Evolutionary conservation across 768 basidiomycete species (phyloP), one percentile per base, ranked within the genome.

Genomic region (Pulveroboletus frians): DNA sequence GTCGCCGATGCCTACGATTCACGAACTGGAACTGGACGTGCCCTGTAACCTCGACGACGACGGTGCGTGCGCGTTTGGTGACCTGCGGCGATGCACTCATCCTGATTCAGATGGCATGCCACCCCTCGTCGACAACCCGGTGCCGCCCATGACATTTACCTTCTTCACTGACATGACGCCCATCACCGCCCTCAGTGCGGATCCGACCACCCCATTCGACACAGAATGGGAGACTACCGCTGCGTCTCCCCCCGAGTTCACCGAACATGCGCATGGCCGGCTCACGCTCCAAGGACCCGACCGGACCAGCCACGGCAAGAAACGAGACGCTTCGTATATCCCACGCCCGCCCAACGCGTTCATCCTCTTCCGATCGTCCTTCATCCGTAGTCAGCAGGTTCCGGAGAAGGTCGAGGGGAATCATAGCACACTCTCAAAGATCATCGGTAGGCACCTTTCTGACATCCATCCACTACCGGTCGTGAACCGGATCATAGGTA

Each of bases 271-370:
- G 29, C 63, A 59, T 20, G 42, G 49, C 39, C 64, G 58, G 38
- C 51, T 60, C 11, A 55, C 57, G 0, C 55, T 47, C 51, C 67
- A 61, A 51, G 70, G 54, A 3, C 66, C 60, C 54, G 66, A 70
- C 48, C 76, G 76, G 20, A 51, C 62, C 14, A 76, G 74, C 48
- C 81, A 84, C 61, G 74, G 73, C 49, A 84, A 80, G 72, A 78
- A 79, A 60, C 78, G 81, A 46, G 82, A 84, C 59, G 78, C 83
- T 47, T 79, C 78, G 2, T 83, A 88, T 66, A 90, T 89, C 67
- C 88, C 87, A 36, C 82, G 88, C 41, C 87, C 88, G 7, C 87
- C 87, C 21, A 90, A 88, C 68, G 87, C 88, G 51, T 90, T 89
- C 70, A 90, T 89, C 58, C 83, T 89, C 66, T 90, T 88, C 68